These are phyloP conservation scores for Medicago arabica DNA, from an alignment of 306 rosid species.

Conservation along the genomic window DNA sequence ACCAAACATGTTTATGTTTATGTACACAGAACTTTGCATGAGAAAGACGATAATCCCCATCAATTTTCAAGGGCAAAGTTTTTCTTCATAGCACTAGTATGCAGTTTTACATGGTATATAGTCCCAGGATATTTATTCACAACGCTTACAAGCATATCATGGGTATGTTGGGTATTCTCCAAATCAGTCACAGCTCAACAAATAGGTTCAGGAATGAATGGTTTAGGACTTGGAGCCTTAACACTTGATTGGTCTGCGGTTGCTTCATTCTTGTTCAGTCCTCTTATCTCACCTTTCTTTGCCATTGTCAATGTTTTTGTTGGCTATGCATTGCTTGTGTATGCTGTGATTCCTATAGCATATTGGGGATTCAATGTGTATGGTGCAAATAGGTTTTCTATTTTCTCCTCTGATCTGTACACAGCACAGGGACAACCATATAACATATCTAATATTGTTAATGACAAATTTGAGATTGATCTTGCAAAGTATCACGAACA, in stretches of 20 bases:
- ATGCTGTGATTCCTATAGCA: conserved; percentile 55
- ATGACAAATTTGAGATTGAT: conserved; percentile 62
- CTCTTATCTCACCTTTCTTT: conserved; percentile 73
- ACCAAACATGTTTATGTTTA: not conserved
- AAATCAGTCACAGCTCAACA: conserved; percentile 80
- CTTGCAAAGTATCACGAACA: conserved; percentile 45
- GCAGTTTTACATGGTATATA: conserved; percentile 73
- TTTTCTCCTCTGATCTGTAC: conserved; percentile 74
- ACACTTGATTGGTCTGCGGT: conserved; percentile 75
- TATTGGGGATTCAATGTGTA: conserved; percentile 72
- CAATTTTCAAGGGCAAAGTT: conserved; percentile 64
- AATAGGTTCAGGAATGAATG: conserved; percentile 78
- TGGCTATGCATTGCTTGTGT: conserved; percentile 56
- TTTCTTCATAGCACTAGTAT: conserved; percentile 64
- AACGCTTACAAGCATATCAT: conserved; percentile 74
- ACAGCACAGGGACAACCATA: conserved; percentile 59
- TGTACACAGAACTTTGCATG: conserved; percentile 71
- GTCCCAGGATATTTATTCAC: conserved; percentile 75
- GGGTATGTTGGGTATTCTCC: conserved; percentile 78
- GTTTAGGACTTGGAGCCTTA: conserved; percentile 78
- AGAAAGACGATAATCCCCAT: conserved; percentile 50
- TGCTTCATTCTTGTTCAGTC: conserved; percentile 72
- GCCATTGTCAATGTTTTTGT: conserved; percentile 61
- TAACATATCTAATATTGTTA: conserved; percentile 63
- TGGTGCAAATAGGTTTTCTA: conserved; percentile 61